Base-by-base conservation (phyloP, 495 filamentous ascomycete species). In the Entonaema liquescens region DNA sequence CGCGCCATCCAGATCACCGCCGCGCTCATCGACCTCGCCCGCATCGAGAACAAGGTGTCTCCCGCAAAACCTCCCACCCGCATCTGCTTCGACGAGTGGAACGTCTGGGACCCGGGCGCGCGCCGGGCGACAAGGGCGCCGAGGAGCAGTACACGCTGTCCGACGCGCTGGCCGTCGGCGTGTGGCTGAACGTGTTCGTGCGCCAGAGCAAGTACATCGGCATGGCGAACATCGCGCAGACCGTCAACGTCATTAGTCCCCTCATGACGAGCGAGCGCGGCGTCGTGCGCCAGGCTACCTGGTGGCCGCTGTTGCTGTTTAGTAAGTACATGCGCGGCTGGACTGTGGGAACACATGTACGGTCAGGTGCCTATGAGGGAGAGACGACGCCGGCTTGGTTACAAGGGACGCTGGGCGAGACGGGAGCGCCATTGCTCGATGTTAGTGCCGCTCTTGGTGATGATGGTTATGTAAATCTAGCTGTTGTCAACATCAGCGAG, bases 81-180 rank as follows among this genome's bases (percentile, higher is more conserved):
- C 38, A 92, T 94, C 76, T 93, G 91, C 79, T 93, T 93, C 76
- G 92, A 94, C 76, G 91, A 93, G 77, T 93, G 92, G 91, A 75
- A 94, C 78, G 90, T 93, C 12, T 93, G 91, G 92, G 91, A 93
- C 74, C 90, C 90, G 6, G 81, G 38, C 86, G 91, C 25, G 91
- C 92, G 1, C 89, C 88, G 3, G 91, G 90, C 42, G 88, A 89
- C 67, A 77, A 83, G 57, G 90, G 90, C 19, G 90, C 87, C 0
- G 90, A 92, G 76, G 89, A 92, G 74, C 78, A 76, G 72, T 93
- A 94, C 78, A 93, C 90, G 0, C 85, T 93, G 15, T 91, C 89
- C 1, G 92, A 94, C 76, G 91, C 91, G 5, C 79, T 93, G 13
- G 91, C 91, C 53, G 92, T 93, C 0, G 86, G 83, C 2, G 86